Evolutionary conservation across 2,329 filamentous ascomycete species (phyloP).

Genomic region (Penicillium psychrosexuale): DNA sequence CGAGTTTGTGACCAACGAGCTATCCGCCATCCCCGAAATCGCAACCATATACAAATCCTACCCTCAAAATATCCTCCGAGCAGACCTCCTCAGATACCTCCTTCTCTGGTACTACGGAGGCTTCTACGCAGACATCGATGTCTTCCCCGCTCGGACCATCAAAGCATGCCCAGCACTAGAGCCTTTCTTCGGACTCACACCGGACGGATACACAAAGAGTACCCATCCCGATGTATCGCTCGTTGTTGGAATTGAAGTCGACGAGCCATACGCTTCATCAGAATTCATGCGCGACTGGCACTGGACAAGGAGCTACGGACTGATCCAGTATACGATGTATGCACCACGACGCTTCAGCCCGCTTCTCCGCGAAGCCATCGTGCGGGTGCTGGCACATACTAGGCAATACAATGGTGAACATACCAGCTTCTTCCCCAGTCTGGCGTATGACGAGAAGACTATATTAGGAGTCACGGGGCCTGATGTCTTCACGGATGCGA

Average conservation of each 20-base stretch:
- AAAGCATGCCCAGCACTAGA: conserved; percentile 28
- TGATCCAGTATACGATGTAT: conserved; percentile 37
- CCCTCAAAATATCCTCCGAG: conserved; percentile 38
- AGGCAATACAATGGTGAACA: conserved; percentile 22
- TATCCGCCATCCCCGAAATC: background rate
- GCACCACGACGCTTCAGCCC: conserved; percentile 37
- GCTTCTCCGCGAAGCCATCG: conserved; percentile 30
- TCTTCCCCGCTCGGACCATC: conserved; percentile 29
- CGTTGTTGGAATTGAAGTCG: conserved; percentile 33
- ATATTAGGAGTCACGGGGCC: conserved; percentile 35
- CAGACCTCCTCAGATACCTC: conserved; percentile 47
- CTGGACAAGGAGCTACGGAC: conserved; percentile 34
- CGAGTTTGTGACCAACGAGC: background rate
- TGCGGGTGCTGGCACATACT: conserved; percentile 33
- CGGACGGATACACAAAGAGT: background rate
- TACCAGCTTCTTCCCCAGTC: conserved; percentile 7
- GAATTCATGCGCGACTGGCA: conserved; percentile 33
- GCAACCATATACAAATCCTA: background rate
- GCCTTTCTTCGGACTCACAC: conserved; percentile 3
- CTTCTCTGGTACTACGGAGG: conserved; percentile 37
- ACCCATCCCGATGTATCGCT: conserved; percentile 28
- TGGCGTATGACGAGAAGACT: conserved; percentile 25
- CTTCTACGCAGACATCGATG: conserved; percentile 36
- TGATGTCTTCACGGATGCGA: conserved; percentile 34
- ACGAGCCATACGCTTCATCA: conserved; percentile 35